Base-by-base conservation (phyloP, 768 basidiomycete genomes). In the Mycena albidolilacea region DNA sequence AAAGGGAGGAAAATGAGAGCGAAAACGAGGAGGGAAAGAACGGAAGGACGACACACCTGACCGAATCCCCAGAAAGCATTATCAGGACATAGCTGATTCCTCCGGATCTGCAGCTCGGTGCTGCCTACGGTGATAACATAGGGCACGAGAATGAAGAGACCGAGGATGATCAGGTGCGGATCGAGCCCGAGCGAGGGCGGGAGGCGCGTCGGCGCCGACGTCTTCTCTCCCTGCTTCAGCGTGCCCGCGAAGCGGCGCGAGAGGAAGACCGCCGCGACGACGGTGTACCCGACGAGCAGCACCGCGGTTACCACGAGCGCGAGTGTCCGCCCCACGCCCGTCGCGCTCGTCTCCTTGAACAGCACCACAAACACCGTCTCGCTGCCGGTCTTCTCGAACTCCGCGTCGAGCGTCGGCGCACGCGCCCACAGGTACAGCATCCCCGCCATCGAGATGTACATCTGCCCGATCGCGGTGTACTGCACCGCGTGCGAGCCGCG, bases 41-140 rank as follows among this genome's bases (percentile, higher is more conserved):
- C 3, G 30, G 30, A 30, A 30, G 30, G 30, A 30, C 30, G 30
- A 30, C 30, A 30, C 4, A 80, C 79, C 77, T 80, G 80, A 14
- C 80, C 80, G 43, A 81, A 81, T 14, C 78, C 78, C 79, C 79
- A 81, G 35, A 72, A 64, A 17, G 63, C 52, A 35, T 68, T 65
- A 14, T 69, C 73, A 4, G 38, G 37, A 35, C 67, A 75, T n/a
- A 73, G 61, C n/a, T 7, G 35, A 44, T 79, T 80, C 21, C 69
- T 68, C 23, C n/a, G n/a, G 39, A 77, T 57, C 66, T 79, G 73
- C 11, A 77, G 64, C 76, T 80, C 79, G 19, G 73, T 78, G 60
- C 58, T 60, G 23, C 19, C 63, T 10, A 74, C 23, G 37, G 59
- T 69, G 63, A 74, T 57, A 41, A 70, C 17, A 38, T 70, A 74